phyloP scores from a whole-genome alignment of 495 filamentous ascomycete genomes.

The Jackrogersella minutella region DNA sequence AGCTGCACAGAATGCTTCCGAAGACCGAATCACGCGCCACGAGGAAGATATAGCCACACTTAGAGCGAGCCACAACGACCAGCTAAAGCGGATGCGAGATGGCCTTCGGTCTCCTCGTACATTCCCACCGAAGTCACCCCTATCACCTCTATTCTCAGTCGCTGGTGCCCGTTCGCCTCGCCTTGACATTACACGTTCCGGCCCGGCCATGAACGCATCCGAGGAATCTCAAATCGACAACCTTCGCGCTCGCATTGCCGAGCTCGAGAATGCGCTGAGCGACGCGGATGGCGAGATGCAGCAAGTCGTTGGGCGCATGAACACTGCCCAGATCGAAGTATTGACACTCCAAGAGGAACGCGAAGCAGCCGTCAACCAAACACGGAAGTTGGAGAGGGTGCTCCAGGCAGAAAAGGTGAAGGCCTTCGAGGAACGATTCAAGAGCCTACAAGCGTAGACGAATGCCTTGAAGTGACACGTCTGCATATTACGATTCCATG shows the following conservation, averaged over 20 bases:
- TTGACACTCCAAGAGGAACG: conserved; percentile 89
- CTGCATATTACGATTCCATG: conserved; percentile 30
- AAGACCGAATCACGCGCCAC: conserved; percentile 80
- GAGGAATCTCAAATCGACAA: conserved; percentile 74
- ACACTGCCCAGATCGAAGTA: conserved; percentile 92
- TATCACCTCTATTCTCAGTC: conserved; percentile 68
- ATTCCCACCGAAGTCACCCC: conserved; percentile 64
- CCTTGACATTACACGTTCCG: conserved; percentile 50
- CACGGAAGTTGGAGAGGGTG: conserved; percentile 71
- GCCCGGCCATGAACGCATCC: conserved; percentile 49
- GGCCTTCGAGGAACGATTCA: conserved; percentile 57
- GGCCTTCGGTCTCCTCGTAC: conserved; percentile 50
- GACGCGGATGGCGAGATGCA: conserved; percentile 94
- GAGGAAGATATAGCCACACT: conserved; percentile 84
- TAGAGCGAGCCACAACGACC: conserved; percentile 77
- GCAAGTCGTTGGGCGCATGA: conserved; percentile 91
- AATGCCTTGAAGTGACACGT: not conserved
- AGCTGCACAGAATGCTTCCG: conserved; percentile 82
- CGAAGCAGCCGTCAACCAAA: conserved; percentile 86
- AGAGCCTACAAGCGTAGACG: conserved; percentile 39
- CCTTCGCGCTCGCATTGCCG: conserved; percentile 76
- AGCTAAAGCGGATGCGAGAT: conserved; percentile 78
- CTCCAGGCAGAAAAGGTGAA: conserved; percentile 58
- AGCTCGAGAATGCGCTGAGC: conserved; percentile 81
- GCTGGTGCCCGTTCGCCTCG: conserved; percentile 58